A percentile compares a stretch with the other conserved stretches of the same genome.
Conservation (phyloP, 495 filamentous ascomycete species). For the Podospora tetraspora region DNA sequence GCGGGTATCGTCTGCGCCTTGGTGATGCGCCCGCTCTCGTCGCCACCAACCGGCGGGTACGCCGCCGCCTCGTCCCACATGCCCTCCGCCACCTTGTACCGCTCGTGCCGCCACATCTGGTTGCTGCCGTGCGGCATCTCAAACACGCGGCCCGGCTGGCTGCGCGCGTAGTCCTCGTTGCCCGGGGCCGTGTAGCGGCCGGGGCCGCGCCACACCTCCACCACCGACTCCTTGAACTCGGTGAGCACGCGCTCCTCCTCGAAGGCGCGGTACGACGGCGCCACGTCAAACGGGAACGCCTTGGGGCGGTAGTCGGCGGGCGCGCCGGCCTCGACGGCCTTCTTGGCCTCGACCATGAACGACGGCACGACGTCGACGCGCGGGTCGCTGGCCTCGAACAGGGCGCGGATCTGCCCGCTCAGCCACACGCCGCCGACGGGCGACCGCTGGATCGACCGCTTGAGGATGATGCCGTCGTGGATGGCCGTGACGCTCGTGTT, state of each 20-base stretch:
- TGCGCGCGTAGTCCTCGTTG: conserved; percentile 61
- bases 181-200: conserved; percentile 56
- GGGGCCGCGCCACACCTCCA: conserved; percentile 86
- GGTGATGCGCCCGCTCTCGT: conserved; percentile 37
- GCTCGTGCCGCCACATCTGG: conserved; percentile 82
- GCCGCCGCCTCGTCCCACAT: conserved; percentile 79
- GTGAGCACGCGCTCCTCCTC: conserved; percentile 91
- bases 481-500: conserved; percentile 87
- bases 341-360: conserved; percentile 81
- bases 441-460: conserved; percentile 77
- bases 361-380: conserved; percentile 77
- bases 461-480: conserved; percentile 89
- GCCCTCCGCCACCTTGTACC: conserved; percentile 77
- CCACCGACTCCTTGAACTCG: conserved; percentile 96
- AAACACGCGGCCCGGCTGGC: conserved; percentile 71
- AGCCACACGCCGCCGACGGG: conserved; percentile 85
- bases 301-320: conserved; percentile 54
- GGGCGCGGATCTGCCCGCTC: conserved; percentile 74
- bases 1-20: conserved; percentile 71
- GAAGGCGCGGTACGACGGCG: conserved; percentile 66
- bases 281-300: conserved; percentile 59
- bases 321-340: conserved; percentile 79
- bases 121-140: conserved; percentile 94
- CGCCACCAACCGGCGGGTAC: conserved; percentile 23
- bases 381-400: conserved; percentile 71